Base-by-base conservation (phyloP, 768 basidiomycete species). In the Strobilomyces echinocephalus region DNA sequence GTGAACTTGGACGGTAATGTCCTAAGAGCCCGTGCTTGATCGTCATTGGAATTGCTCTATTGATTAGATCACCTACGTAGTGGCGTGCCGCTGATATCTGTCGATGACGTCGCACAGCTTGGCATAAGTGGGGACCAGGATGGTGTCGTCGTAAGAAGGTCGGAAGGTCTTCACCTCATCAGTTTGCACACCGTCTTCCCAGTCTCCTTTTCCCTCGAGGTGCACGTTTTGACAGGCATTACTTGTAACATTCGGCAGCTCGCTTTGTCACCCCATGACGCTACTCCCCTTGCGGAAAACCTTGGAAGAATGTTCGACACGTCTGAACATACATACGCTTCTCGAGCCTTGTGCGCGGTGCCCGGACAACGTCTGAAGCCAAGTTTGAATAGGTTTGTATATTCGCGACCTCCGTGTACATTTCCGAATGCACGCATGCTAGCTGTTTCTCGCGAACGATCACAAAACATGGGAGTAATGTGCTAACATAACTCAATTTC, bases 301-400 rank as follows among this genome's bases (percentile, higher is more conserved):
- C 80, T 94, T 31, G 91, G 91, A 1, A 81, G 95, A 53, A 88
- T 90, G 65, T 72, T 74, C 38, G 93, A 95, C 61, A 82, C 87
- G 11, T 61, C 76, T 4, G 92, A 94, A 68, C 89, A 91, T 59
- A 58, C 60, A 33, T 72, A n/a, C n/a, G n/a, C n/a, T 69, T 26
- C 69, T 95, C 26, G 92, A 93, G 69, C 73, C 49, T 72, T 92
- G 26, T 89, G 83, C 61, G 67, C 63, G 1, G 47, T 26, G n/a
- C 63, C 69, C 0, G 57, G 53, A 35, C 55, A 58, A 28, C 73
- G 64, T 50, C 59, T 63, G 46, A 63, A 60, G 26, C 72, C 71
- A 33, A 58, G 58, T 12, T 63, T 83, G 56, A 83, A 84, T 69
- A 67, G 36, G 4, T 8, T 28, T 4, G 46, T 31, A 44, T 18